Conservation (phyloP, 164 flowering plant genomes). For the Kingdonia uniflora region DNA sequence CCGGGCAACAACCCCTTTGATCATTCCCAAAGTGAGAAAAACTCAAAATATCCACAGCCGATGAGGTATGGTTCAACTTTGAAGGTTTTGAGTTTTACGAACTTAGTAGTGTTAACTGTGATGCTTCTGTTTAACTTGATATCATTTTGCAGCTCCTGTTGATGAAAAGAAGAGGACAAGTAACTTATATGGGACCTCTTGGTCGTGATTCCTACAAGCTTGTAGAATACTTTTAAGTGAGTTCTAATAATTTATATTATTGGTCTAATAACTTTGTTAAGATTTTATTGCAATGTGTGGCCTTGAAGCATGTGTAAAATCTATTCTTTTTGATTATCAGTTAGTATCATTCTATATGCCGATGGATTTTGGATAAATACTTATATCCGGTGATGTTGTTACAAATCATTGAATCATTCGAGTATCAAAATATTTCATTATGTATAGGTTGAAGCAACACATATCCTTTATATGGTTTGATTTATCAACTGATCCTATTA, state of each 20-base stretch:
- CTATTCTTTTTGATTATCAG: background rate
- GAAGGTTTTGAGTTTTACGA: background rate
- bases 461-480: too few species aligned
- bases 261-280: background rate
- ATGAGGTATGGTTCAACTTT: slow-evolving; percentile 34
- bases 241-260: background rate
- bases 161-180: slow-evolving; percentile 88
- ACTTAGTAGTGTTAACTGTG: background rate
- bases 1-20: too few species aligned
- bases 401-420: too few species aligned
- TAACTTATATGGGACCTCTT: slow-evolving; percentile 62
- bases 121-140: slow-evolving; percentile 1
- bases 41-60: too few species aligned
- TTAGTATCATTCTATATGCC: background rate
- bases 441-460: too few species aligned
- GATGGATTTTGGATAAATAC: too few species aligned
- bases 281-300: too few species aligned
- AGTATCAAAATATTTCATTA: too few species aligned
- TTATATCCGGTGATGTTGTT: too few species aligned
- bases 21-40: too few species aligned
- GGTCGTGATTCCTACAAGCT: slow-evolving; percentile 54
- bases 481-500: too few species aligned
- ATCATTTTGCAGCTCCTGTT: slow-evolving; percentile 42
- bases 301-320: background rate
- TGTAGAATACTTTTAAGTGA: too few species aligned